Base-by-base conservation (phyloP, 2,329 filamentous ascomycete genomes). In the Annulohypoxylon truncatum region DNA sequence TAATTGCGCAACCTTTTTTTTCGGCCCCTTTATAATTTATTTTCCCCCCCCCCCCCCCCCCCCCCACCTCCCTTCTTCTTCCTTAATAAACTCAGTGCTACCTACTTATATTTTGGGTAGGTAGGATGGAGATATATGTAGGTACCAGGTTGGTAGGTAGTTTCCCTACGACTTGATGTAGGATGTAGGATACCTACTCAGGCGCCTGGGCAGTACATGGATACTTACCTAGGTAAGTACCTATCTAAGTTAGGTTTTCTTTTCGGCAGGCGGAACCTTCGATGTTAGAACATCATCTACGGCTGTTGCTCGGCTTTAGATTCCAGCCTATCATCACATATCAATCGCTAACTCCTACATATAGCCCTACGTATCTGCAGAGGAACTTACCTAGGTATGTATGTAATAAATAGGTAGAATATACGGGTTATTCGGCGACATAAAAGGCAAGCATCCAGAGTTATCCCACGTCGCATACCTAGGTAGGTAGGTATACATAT, bases 251-350 rank as follows among this genome's bases (percentile, higher is more conserved):
- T 53, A 60, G 47, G n/a, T n/a, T 48, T 46, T 33, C 12, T 7
- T 18, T 8, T 35, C 6, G 33, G 35, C 26, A 52, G 28, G 40
- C 29, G 51, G 50, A 20, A 47, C 28, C 50, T 53, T 46, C 31
- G 26, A 29, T 46, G 3, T 29, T 20, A 24, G 42, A 46, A 9
- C 22, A 7, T 13, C 47, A 24, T 58, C 38, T 31, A 66, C 64
- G 64, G 64, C 59, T 67, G 54, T 67, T 63, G 60, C 64, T 67
- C 64, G 64, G 64, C 55, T 63, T 15, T 48, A 10, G 44, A 3
- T 48, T 31, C 38, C 10, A 24, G 13, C 31, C 29, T 53, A 42
- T 58, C 26, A 24, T 28, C n/a, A 54, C 31, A 47, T 29, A 40
- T 40, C 15, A 7, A 42, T 22, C 22, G 38, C 22, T 42, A 12